Evolutionary conservation across 169 alveolate genomes (phyloP).

Genomic region (Eimeria mitis): DNA sequence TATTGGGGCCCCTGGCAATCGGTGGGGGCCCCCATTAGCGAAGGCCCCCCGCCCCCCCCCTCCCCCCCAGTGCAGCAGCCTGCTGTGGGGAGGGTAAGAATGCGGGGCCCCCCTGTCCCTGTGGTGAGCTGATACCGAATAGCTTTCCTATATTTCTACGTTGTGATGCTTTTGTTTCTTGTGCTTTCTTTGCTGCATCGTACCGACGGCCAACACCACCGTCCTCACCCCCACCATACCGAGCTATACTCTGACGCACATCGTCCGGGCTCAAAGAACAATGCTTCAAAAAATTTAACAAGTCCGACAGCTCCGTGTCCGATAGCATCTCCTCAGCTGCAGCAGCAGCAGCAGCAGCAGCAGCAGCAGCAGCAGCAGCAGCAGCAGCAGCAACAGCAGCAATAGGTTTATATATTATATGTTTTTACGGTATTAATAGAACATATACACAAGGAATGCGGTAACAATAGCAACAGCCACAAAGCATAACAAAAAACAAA

Average conservation of each 20-base stretch:
- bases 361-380: background rate
- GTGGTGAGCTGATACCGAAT: constrained; percentile 71
- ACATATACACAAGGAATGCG: too few relatives aligned
- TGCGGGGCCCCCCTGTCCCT: background rate
- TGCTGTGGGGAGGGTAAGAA: constrained; percentile 10
- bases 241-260: constrained; percentile 60
- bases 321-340: constrained; percentile 71
- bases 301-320: constrained; percentile 45
- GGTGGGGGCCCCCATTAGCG: background rate
- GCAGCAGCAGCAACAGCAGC: background rate
- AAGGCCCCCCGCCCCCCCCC: background rate
- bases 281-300: constrained; percentile 66
- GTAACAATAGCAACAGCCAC: background rate
- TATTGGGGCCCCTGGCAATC: too few relatives aligned
- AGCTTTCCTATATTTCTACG: constrained; percentile 74
- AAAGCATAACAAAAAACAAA: background rate
- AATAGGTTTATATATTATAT: too few relatives aligned
- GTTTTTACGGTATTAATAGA: too few relatives aligned
- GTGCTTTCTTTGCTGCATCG: constrained; percentile 50
- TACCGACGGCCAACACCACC: constrained; percentile 81
- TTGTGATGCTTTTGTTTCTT: constrained; percentile 73
- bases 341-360: background rate
- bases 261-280: constrained; percentile 75
- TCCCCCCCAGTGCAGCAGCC: background rate
- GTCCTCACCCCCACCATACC: constrained; percentile 81